A percentile compares a stretch with the other conserved stretches of the same genome.
phyloP scores from a whole-genome alignment of 2,329 filamentous ascomycete species.

The Colletotrichum camelliae region DNA sequence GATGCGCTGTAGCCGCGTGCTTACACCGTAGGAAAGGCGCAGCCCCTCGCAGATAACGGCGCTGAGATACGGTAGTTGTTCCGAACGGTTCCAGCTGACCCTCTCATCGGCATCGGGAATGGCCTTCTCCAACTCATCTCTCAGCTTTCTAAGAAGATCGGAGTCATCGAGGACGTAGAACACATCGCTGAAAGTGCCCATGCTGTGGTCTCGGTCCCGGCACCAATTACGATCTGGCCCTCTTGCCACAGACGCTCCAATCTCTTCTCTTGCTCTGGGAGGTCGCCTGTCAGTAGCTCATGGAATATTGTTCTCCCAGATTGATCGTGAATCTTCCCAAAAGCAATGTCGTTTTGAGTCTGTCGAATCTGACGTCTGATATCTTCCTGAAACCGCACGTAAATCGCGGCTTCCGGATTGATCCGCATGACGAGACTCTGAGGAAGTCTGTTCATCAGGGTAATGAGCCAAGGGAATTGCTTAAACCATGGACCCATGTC shows the following conservation, averaged over 20 bases:
- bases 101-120: not conserved
- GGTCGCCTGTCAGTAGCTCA: not conserved
- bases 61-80: slow-evolving; percentile 38
- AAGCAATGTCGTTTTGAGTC: not conserved
- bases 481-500: not conserved
- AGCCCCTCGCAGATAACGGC: slow-evolving; percentile 38
- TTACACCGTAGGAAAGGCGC: not conserved
- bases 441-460: not conserved
- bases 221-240: not conserved
- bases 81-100: not conserved
- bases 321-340: not conserved
- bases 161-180: not conserved
- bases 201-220: not conserved
- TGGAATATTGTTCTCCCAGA: not conserved
- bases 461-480: not conserved
- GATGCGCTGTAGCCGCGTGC: not conserved
- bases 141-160: not conserved
- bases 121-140: not conserved
- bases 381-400: not conserved
- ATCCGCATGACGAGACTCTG: not conserved
- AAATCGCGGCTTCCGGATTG: not conserved
- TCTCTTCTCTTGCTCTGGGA: not conserved
- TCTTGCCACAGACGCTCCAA: not conserved
- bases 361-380: not conserved
- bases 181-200: not conserved